phyloP scores from a whole-genome alignment of 2,329 filamentous ascomycete species.

The Hirsutella thompsonii region DNA sequence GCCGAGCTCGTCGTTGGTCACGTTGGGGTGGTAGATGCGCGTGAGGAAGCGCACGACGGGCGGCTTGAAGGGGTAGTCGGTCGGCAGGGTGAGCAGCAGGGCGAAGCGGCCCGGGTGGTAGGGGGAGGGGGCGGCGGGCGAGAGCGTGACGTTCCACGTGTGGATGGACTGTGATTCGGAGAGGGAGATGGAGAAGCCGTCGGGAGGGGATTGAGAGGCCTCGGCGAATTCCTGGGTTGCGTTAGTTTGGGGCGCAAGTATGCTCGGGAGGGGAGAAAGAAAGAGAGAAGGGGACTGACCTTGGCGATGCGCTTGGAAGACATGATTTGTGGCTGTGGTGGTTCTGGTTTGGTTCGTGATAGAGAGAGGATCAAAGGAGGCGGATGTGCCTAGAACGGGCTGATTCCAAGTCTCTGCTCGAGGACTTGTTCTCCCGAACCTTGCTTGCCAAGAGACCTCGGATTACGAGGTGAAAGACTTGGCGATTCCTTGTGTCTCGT shows the following conservation, averaged over 20 bases:
- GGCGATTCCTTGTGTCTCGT: too few relatives aligned
- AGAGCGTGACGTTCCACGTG: slow-evolving; percentile 37
- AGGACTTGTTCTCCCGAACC: too few relatives aligned
- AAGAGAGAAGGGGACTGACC: slow-evolving; percentile 13
- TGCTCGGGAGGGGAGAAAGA: background rate
- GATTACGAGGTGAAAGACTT: too few relatives aligned
- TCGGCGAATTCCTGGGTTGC: slow-evolving; percentile 42
- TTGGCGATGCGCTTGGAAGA: slow-evolving; percentile 32
- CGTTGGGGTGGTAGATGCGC: slow-evolving; percentile 92
- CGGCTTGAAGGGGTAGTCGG: slow-evolving; percentile 83
- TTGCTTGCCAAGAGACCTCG: too few relatives aligned
- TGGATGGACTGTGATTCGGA: slow-evolving; percentile 34
- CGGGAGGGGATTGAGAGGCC: slow-evolving; percentile 31
- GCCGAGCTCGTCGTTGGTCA: slow-evolving; percentile 75
- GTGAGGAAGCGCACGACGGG: slow-evolving; percentile 69
- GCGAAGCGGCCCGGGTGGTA: slow-evolving; percentile 61
- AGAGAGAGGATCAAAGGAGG: too few relatives aligned
- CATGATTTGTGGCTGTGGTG: slow-evolving; percentile 14
- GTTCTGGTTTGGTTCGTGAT: background rate
- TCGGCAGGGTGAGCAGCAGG: slow-evolving; percentile 58
- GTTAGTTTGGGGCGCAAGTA: too few relatives aligned
- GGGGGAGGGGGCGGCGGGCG: slow-evolving; percentile 28
- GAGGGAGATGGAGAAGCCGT: slow-evolving; percentile 33
- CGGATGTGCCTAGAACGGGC: too few relatives aligned
- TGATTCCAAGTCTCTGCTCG: too few relatives aligned